Base-by-base conservation (phyloP, 495 filamentous ascomycete species). In the Penicillium macrosclerotiorum region DNA sequence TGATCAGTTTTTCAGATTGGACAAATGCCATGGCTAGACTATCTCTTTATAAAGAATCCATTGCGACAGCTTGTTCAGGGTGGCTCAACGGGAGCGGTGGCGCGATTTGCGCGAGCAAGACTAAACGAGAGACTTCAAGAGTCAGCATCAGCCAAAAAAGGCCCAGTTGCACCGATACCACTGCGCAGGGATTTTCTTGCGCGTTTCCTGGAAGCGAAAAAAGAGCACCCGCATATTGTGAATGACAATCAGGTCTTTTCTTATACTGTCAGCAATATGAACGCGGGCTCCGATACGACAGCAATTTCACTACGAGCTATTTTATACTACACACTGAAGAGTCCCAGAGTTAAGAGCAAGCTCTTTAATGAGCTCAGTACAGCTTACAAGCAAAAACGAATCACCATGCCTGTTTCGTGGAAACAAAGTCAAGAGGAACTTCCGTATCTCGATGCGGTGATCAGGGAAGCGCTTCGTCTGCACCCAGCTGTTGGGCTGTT, bases 381-480 rank as follows among this genome's bases (percentile, higher is more conserved):
- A 45, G 66, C 66, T 25, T 73, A 79, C 47, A 7, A 64, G 60
- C 31, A 51, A 19, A 13, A 49, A 0, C 18, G 52, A 8, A 76
- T 85, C 45, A 66, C 46, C 22, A 19, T 49, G 1, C 49, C 38
- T 25, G 57, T 50, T 27, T 49, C 44, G 47, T 73, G 59, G 59
- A 68, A 53, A 18, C 54, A 63, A 38, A 52, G 54, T 17, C 81
- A 82, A 54, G 69, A 55, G 23, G 34, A 70, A 36, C 65, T 83
- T 5, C 64, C 75, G 0, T 86, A 85, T 63, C 67, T 87, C 27
- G 75, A 79, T 40, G 83, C 83, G 1, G 81, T 78, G 46, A 73
- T 88, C 39, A 84, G 83, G 52, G 85, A 88, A 62, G 73, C 79
- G 4, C 76, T 85, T 59, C 78, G 83, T 26, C 55, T 85, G n/a